A percentile compares a stretch with the other conserved stretches of the same genome.
Evolutionary conservation across 2,329 filamentous ascomycete genomes (phyloP).

Genomic region (Camptophora hylomeconis): DNA sequence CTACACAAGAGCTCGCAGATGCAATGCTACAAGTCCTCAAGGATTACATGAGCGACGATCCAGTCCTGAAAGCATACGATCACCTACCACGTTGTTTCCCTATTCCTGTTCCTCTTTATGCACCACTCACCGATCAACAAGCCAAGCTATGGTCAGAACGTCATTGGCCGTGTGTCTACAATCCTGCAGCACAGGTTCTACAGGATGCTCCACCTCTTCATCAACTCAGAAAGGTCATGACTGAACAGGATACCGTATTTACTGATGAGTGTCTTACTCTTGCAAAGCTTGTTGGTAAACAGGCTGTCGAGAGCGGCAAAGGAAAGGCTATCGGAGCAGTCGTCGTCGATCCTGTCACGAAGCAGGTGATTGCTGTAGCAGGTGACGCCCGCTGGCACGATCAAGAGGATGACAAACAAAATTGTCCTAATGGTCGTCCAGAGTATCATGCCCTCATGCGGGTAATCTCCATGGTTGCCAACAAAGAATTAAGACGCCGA

Average conservation of each 20-base stretch:
- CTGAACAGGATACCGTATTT: slow-evolving; percentile 24
- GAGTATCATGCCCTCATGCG: slow-evolving; percentile 35
- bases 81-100: slow-evolving; percentile 17
- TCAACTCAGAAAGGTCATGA: slow-evolving; percentile 22
- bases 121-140: slow-evolving; percentile 27
- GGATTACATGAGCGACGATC: slow-evolving; percentile 1
- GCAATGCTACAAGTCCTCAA: slow-evolving; percentile 4
- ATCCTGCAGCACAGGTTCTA: slow-evolving; percentile 30
- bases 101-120: slow-evolving; percentile 27
- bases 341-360: slow-evolving; percentile 30
- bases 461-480: slow-evolving; percentile 28
- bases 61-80: slow-evolving; percentile 26
- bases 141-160: slow-evolving; percentile 28
- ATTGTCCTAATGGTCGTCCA: slow-evolving; percentile 25
- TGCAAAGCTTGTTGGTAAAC: slow-evolving; percentile 25
- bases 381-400: slow-evolving; percentile 28
- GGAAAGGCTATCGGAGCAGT: slow-evolving; percentile 31
- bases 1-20: slow-evolving; percentile 4
- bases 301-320: slow-evolving; percentile 24
- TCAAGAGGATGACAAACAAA: slow-evolving; percentile 3
- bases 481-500: slow-evolving; percentile 23
- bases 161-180: slow-evolving; percentile 32
- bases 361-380: slow-evolving; percentile 30
- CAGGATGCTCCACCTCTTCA: slow-evolving; percentile 29
- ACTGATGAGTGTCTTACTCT: slow-evolving; percentile 25